Base-by-base conservation (phyloP, 208 protist genomes). In the Tetramitus jugosus region DNA sequence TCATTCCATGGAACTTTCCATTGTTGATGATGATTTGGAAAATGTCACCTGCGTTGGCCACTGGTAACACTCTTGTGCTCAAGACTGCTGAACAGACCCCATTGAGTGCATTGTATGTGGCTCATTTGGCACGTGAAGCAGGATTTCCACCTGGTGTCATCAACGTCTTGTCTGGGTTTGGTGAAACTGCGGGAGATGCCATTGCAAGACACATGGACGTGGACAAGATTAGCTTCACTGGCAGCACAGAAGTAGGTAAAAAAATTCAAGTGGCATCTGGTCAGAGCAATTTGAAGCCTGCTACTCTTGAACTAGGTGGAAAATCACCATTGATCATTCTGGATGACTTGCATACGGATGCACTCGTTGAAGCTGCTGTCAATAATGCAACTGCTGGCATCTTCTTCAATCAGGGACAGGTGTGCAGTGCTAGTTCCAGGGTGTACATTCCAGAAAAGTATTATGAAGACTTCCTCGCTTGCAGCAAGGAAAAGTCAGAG, bases 1-100 rank as follows among this genome's bases (percentile, higher is more conserved):
- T 94, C 71, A 89, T 95, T 46, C 92, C 92, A 13, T 96, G 91
- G 89, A 95, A 95, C 82, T 95, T 93, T 82, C 91, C 91, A 49
- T 82, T 94, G 29, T 82, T 94, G 39, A 78, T 95, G 85, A 80
- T 86, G 0, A 84, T 86, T 23, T 94, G 88, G 89, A 96, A 96
- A 81, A 69, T 94, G 13, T 88, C 80, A 33, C 91, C 90, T 23
- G 89, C 88, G 26, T 77, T 96, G 0, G 91, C 92, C 8, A 79
- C 81, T 49, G 92, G 92, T 68, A 91, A 90, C 80, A 88, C 88
- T 23, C 81, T 91, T 40, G 84, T 96, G 56, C 80, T 94, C n/a
- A 96, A 96, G 84, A 87, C 88, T 45, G 86, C 90, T 29, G 92
- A 96, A 84, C 85, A 91, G 81, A 94, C 92, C 7, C 91, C 92